Base-by-base conservation (phyloP, 2,329 filamentous ascomycete genomes). In the Exophiala xenobiotica region DNA sequence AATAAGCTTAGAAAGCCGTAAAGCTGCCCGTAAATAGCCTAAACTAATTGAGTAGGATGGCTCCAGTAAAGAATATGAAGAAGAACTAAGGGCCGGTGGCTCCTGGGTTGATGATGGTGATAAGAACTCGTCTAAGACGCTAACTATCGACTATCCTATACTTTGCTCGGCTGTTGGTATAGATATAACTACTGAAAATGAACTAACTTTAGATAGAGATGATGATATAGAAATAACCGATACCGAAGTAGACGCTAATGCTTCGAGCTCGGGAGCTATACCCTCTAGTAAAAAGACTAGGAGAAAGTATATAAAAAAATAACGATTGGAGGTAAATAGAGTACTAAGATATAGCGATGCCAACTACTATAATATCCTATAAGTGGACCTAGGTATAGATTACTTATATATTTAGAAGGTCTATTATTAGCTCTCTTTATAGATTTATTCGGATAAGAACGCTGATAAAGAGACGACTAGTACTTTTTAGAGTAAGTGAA, bases 261-360 rank as follows among this genome's bases (percentile, higher is more conserved):
- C 14, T 19, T 12, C 14, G 19, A 16, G n/a, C 19, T 16, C 35
- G 18, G 35, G 35, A 16, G 35, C 35, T 23, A 42, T 11, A 24
- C 8, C 24, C 20, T 8, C 39, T 24, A 42, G n/a, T 12, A 42
- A 24, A 38, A 19, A 38, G 14, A 16, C 6, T 16, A 20, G 24
- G 39, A 42, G 20, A 27, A 42, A 23, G 18, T 42, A 42, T 42
- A 42, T 20, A 16, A 24, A 42, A 42, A 16, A 42, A 27, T 20
- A 42, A 24, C 39, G 39, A 23, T 16, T 23, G 4, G 24, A 24
- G 20, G 39, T 42, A 12, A 42, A 42, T 20, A 16, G 39, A 16
- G 35, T 38, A 12, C 14, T 38, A 16, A 38, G 19, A 9, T 38
- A 16, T 16, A 38, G 19, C 6, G 35, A 38, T 3, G 19, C 4